phyloP scores from a whole-genome alignment of 768 basidiomycete species.

The Lentinula edodes region DNA sequence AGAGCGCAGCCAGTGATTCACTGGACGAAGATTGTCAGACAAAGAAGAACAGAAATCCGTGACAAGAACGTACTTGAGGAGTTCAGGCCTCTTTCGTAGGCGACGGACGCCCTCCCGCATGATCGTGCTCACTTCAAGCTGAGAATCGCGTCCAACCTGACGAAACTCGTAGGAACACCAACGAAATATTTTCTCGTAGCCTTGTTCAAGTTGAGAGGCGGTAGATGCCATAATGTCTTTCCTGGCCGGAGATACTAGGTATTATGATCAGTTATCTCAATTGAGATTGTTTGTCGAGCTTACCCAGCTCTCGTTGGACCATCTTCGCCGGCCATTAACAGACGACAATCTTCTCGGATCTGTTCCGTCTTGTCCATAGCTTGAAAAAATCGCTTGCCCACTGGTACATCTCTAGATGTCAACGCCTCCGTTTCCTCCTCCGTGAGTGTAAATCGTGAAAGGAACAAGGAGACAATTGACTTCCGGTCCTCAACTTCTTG shows the following conservation, averaged over 20 bases:
- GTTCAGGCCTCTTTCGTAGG: slow-evolving; percentile 70
- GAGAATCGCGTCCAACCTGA: slow-evolving; percentile 63
- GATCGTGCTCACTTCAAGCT: slow-evolving; percentile 58
- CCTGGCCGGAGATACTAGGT: too few species aligned
- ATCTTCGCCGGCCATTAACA: slow-evolving; percentile 82
- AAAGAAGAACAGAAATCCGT: background rate
- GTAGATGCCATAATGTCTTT: too few species aligned
- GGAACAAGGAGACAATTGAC: slow-evolving; percentile 73
- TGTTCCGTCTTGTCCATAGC: slow-evolving; percentile 83
- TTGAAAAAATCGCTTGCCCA: slow-evolving; percentile 70
- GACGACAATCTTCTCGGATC: slow-evolving; percentile 80
- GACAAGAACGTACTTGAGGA: slow-evolving; percentile 53
- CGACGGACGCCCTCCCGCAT: slow-evolving; percentile 72
- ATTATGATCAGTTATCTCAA: too few species aligned
- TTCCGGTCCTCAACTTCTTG: slow-evolving; percentile 66
- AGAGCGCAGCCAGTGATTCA: slow-evolving; percentile 72
- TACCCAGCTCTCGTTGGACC: slow-evolving; percentile 76
- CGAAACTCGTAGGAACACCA: too few species aligned
- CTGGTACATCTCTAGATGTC: slow-evolving; percentile 70
- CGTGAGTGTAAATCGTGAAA: slow-evolving; percentile 79
- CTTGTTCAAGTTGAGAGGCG: too few species aligned
- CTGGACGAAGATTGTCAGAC: slow-evolving; percentile 14
- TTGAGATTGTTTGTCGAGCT: slow-evolving; percentile 9
- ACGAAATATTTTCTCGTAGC: too few species aligned
- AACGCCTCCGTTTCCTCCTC: slow-evolving; percentile 70